Evolutionary conservation across 208 protist genomes (phyloP), one percentile per base, ranked within the genome.

Genomic region (Leishmania martiniquensis): DNA sequence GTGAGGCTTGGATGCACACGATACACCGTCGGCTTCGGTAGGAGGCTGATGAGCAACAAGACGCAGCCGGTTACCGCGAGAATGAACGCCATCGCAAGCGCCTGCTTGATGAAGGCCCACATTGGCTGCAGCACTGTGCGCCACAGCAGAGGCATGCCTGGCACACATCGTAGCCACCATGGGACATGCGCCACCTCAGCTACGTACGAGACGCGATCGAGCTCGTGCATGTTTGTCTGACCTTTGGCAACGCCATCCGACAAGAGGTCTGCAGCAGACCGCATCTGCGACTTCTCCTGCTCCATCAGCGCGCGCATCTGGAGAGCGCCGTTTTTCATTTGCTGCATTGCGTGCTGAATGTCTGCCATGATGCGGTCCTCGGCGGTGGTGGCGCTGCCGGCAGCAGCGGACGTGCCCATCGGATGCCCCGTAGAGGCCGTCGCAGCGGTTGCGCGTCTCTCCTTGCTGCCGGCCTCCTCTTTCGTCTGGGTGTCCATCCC

Each of bases 241-340:
- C 76, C 69, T 47, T 85, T 88, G 68, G 77, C 77, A n/a, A 92
- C 72, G 13, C 86, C 88, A 22, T 52, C 72, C n/a, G 84, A 75
- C n/a, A 95, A 81, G 13, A 95, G 84, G 22, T 77, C 77, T 25
- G 80, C 82, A 34, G 78, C 92, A 10, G 76, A 72, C 55, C 84
- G 62, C 49, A 93, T 79, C 60, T 75, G 67, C n/a, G 68, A 49
- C 39, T 83, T 68, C 72, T 95, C 89, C 69, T 88, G 67, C 65
- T 77, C 73, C 84, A 95, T 90, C 59, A 93, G 44, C 71, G 88
- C 85, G 29, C 86, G 85, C 81, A 95, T 85, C 45, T 89, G 84
- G 51, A 89, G 66, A 2, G 84, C 89, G 13, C 88, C 87, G 54
- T 88, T 72, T 70, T 90, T 91, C 87, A 95, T 91, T 42, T 87